phyloP scores from a whole-genome alignment of 306 rosid species.

The Fagus crenata region DNA sequence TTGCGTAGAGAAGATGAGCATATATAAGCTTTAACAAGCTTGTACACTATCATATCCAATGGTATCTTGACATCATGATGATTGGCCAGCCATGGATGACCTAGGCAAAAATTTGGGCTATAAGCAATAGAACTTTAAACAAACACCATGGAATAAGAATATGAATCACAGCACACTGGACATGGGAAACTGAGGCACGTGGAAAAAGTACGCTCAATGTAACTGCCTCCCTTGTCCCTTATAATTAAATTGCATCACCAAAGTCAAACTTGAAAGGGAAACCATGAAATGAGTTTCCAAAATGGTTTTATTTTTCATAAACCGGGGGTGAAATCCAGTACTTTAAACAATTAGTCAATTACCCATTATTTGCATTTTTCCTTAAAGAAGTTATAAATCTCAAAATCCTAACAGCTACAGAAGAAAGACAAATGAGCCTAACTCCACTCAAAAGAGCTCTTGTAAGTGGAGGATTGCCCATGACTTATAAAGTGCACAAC shows the following conservation, averaged over 20 bases:
- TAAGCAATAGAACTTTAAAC: slow-evolving; percentile 13
- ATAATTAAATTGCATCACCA: background rate
- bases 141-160: background rate
- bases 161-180: slow-evolving; percentile 2
- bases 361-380: background rate
- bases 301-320: background rate
- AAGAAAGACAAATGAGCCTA: too few species aligned
- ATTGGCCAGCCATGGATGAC: slow-evolving; percentile 78
- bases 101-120: slow-evolving; percentile 35
- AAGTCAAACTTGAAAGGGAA: background rate
- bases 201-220: slow-evolving; percentile 29
- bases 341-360: background rate
- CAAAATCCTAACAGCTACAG: background rate
- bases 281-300: background rate
- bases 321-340: background rate
- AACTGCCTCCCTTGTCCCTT: slow-evolving; percentile 1
- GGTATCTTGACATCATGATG: slow-evolving; percentile 57
- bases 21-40: slow-evolving; percentile 63
- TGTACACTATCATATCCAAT: slow-evolving; percentile 64
- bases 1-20: slow-evolving; percentile 71
- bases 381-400: background rate
- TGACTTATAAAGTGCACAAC: too few species aligned
- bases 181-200: slow-evolving; percentile 9
- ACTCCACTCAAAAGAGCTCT: too few species aligned
- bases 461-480: too few species aligned